Conservation (phyloP, 106 monocot genomes). For the Phalaenopsis aphrodite region DNA sequence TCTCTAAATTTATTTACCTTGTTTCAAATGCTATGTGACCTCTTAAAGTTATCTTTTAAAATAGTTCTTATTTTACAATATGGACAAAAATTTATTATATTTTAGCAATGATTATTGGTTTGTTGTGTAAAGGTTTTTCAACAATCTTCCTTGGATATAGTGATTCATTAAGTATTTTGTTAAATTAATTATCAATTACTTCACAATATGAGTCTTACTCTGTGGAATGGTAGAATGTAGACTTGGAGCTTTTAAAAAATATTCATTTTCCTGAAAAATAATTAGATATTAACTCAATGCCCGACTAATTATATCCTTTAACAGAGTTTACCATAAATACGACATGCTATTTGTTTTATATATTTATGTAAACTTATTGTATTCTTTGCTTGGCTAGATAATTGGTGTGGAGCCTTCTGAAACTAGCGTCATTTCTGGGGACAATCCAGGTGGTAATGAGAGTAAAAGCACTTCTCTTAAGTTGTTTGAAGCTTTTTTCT, state of each 20-base stretch:
- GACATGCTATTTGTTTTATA: not conserved
- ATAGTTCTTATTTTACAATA: not conserved
- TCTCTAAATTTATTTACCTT: not conserved
- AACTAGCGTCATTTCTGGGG: conserved; percentile 80
- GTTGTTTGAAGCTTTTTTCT: not conserved
- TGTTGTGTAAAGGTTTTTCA: not conserved
- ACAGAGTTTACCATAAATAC: not conserved
- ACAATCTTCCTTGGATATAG: not conserved
- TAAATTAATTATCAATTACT: not conserved
- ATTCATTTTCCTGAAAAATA: not conserved
- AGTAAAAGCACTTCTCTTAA: not conserved
- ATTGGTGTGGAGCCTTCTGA: conserved; percentile 98
- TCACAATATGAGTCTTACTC: not conserved
- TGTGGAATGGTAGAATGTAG: not conserved
- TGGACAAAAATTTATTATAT: not conserved
- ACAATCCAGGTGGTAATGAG: conserved; percentile 54
- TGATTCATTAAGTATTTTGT: not conserved
- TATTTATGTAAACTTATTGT: not conserved
- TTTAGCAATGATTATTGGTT: not conserved
- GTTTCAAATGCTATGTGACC: not conserved
- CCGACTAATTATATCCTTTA: not conserved
- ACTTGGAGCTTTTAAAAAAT: not conserved
- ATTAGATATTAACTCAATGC: not conserved
- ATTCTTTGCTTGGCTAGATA: conserved; percentile 29
- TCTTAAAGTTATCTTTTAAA: not conserved